Conservation (phyloP, 805 yeast genomes). For the Tanozyma kutaoensis region DNA sequence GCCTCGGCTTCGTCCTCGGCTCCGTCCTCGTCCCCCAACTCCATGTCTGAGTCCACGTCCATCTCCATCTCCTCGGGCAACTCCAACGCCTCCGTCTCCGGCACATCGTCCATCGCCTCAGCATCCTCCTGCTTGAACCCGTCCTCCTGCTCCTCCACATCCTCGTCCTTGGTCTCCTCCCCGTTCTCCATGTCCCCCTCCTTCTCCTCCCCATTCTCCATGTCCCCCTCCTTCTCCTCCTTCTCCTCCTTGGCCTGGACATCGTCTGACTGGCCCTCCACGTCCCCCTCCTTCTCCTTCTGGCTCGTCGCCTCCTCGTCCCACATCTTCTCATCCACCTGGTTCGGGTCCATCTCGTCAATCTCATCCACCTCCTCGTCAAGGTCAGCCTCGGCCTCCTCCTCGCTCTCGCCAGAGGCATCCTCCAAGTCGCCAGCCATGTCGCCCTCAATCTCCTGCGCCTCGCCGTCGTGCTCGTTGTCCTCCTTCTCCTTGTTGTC, state of each 20-base stretch:
- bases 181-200: slow-evolving; percentile 29
- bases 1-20: slow-evolving; percentile 5
- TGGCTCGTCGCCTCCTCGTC: slow-evolving; percentile 73
- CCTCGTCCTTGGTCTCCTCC: slow-evolving; percentile 49
- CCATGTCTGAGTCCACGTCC: slow-evolving; percentile 52
- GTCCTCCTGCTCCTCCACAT: slow-evolving; percentile 71
- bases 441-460: slow-evolving; percentile 91
- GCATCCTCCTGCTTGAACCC: slow-evolving; percentile 58
- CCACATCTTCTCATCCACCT: slow-evolving; percentile 97
- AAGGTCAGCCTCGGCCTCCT: slow-evolving; percentile 22
- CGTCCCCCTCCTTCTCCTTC: slow-evolving; percentile 35
- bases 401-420: slow-evolving; percentile 42
- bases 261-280: slow-evolving; percentile 26
- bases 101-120: slow-evolving; percentile 58
- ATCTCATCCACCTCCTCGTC: slow-evolving; percentile 67
- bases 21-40: slow-evolving; percentile 13
- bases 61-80: slow-evolving; percentile 86
- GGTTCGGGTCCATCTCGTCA: slow-evolving; percentile 86
- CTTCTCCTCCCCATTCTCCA: slow-evolving; percentile 18
- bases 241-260: slow-evolving; percentile 9
- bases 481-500: slow-evolving; percentile 64
- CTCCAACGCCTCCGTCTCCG: slow-evolving; percentile 78
- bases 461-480: slow-evolving; percentile 65
- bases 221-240: slow-evolving; percentile 15
- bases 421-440: slow-evolving; percentile 89